These are phyloP conservation scores for Platismatia glauca DNA, from an alignment of 495 filamentous ascomycete species.

Conservation along the genomic window DNA sequence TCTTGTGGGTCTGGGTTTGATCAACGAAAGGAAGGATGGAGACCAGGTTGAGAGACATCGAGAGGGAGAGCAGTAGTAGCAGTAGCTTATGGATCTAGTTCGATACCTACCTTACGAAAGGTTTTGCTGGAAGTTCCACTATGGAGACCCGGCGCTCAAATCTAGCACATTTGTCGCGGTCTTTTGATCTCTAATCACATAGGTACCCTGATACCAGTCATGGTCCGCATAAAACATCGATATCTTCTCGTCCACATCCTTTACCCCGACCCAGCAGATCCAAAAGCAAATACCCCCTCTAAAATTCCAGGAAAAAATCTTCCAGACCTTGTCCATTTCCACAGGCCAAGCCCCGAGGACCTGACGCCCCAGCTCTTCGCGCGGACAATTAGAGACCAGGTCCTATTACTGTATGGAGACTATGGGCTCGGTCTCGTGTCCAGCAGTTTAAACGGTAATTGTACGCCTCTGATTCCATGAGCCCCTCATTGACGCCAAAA, in stretches of 20 bases:
- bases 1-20: conserved; percentile 40
- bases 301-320: conserved; percentile 9
- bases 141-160: background rate
- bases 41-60: background rate
- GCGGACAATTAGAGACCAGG: conserved; percentile 57
- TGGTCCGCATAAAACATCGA: conserved; percentile 93
- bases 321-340: conserved; percentile 48
- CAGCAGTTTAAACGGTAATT: conserved; percentile 58
- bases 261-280: conserved; percentile 56
- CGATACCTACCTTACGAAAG: background rate
- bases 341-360: conserved; percentile 61
- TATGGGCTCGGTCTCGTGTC: conserved; percentile 64
- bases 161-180: background rate
- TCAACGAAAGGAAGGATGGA: conserved; percentile 14
- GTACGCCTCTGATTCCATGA: conserved; percentile 16
- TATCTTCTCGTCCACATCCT: conserved; percentile 89
- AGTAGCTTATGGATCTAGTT: background rate
- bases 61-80: background rate
- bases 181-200: background rate
- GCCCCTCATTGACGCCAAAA: conserved; percentile 5
- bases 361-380: conserved; percentile 55
- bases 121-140: background rate
- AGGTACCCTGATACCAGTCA: too few relatives aligned
- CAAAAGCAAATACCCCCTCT: conserved; percentile 19
- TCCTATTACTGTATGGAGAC: conserved; percentile 76